phyloP scores from a whole-genome alignment of 2,329 filamentous ascomycete species.

The Albophoma yamanashiensis region DNA sequence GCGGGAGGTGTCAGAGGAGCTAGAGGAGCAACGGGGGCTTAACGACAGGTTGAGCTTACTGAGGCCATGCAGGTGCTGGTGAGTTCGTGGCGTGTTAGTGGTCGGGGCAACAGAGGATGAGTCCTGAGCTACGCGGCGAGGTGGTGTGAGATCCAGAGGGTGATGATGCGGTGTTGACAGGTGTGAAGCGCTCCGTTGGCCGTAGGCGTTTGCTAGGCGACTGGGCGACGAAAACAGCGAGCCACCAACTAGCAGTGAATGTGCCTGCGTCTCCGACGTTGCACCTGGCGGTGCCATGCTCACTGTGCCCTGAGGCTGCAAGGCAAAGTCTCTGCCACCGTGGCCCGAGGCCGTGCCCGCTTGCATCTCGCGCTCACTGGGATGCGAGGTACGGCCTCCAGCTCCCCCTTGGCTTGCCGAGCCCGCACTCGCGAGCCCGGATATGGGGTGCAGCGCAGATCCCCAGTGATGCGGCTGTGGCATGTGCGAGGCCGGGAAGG shows the following conservation, averaged over 20 bases:
- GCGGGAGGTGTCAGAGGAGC: background rate
- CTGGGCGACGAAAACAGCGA: constrained; percentile 8
- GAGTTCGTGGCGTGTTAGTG: background rate
- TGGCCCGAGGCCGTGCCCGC: background rate
- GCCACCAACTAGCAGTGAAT: constrained; percentile 6
- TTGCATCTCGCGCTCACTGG: background rate
- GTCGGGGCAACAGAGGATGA: background rate
- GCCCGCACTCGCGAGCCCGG: background rate
- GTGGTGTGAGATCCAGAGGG: constrained; percentile 2
- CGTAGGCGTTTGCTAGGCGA: constrained; percentile 7
- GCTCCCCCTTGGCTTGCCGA: background rate
- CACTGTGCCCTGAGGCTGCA: background rate
- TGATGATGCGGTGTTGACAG: constrained; percentile 6
- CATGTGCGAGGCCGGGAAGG: constrained; percentile 3
- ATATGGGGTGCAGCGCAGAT: background rate
- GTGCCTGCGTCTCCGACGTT: constrained; percentile 10
- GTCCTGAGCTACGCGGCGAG: constrained; percentile 2
- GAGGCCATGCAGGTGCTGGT: background rate
- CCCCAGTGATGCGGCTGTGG: background rate
- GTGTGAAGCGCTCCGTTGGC: constrained; percentile 8
- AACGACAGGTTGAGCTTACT: background rate
- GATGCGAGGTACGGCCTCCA: background rate
- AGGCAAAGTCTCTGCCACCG: background rate
- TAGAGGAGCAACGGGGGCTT: background rate
- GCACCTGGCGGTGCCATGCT: constrained; percentile 6